Base-by-base conservation (phyloP, 805 yeast species). In the Starmerella potacharoeniae region DNA sequence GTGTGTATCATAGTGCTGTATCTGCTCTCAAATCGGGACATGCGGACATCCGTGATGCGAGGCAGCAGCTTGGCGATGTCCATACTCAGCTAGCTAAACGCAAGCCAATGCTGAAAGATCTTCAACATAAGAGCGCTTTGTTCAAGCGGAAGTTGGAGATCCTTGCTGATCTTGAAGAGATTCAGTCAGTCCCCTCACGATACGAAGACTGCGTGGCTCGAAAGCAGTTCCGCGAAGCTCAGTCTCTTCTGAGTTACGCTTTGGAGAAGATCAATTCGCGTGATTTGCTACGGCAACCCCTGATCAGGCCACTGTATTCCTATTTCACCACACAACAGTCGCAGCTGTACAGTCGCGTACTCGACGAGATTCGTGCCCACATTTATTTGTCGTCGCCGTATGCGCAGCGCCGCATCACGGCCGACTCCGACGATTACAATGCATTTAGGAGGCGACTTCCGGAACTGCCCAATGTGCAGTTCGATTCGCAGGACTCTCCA, bases 1-100 rank as follows among this genome's bases (percentile, higher is more conserved):
- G 95, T 0, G 83, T 91, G 5, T 91, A 87, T 68, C 83, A 87
- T 53, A 74, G 79, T 45, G 81, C 89, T 2, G 79, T 85, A 3
- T 73, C 77, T 45, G 74, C 82, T 1, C 75, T 90, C 22, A 72
- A 79, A 30, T 78, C 83, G 42, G 81, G 93, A 3, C 91, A 87
- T 62, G 71, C 74, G 8, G 77, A 78, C 22, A 73, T 86, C 1
- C 60, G 68, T 2, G 70, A 67, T 37, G 74, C 84, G 41, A 76
- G 76, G 55, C 70, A 73, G 17, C 73, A 76, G 60, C 70, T 85
- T 33, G 73, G 70, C 33, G 65, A 70, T 8, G 77, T 84, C 7
- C 72, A 77, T 45, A 69, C 69, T 36, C 80, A 79, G 44, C 71
- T 83, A 39, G 74, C 77, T 14, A 72, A 76, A 45, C 71, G 83